Percentiles rank a stretch among this genome's conserved stretches.
These are phyloP conservation scores for Colletotrichum plurivorum DNA, from an alignment of 2,329 filamentous ascomycete species.

Conservation along the genomic window DNA sequence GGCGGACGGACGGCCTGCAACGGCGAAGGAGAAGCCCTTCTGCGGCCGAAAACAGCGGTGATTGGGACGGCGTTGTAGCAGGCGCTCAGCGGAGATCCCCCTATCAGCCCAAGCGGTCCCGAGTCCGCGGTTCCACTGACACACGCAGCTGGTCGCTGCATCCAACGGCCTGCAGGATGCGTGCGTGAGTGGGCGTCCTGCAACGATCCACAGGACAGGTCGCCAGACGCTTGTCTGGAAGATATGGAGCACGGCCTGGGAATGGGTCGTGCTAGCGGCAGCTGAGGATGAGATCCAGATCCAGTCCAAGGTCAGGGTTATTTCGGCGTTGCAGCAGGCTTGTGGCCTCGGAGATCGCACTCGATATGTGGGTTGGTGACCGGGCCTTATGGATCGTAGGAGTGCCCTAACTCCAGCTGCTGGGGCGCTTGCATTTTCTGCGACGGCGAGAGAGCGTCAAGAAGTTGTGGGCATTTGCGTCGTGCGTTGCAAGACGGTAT, in stretches of 20 bases:
- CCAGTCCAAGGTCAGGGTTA: slow-evolving; percentile 5
- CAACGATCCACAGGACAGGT: slow-evolving; percentile 17
- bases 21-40: slow-evolving; percentile 5
- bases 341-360: slow-evolving; percentile 9
- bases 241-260: slow-evolving; percentile 7
- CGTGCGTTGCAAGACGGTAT: slow-evolving; percentile 22
- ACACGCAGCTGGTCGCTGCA: slow-evolving; percentile 31
- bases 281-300: slow-evolving; percentile 15
- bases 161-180: slow-evolving; percentile 27
- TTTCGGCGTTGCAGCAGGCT: slow-evolving; percentile 2
- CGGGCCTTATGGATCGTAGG: not conserved
- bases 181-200: slow-evolving; percentile 13
- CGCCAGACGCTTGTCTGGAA: slow-evolving; percentile 7
- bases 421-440: slow-evolving; percentile 11
- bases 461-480: slow-evolving; percentile 17
- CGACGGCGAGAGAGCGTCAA: slow-evolving; percentile 14
- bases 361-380: slow-evolving; percentile 1
- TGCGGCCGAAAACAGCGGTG: slow-evolving; percentile 21
- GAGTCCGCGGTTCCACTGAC: slow-evolving; percentile 33
- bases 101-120: slow-evolving; percentile 35
- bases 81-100: slow-evolving; percentile 4
- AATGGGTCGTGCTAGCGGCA: slow-evolving; percentile 6
- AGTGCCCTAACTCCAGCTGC: slow-evolving; percentile 7
- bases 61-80: not conserved
- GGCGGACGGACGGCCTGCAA: slow-evolving; percentile 7